phyloP scores from a whole-genome alignment of 495 filamentous ascomycete genomes.

The Penicillium pulvis region DNA sequence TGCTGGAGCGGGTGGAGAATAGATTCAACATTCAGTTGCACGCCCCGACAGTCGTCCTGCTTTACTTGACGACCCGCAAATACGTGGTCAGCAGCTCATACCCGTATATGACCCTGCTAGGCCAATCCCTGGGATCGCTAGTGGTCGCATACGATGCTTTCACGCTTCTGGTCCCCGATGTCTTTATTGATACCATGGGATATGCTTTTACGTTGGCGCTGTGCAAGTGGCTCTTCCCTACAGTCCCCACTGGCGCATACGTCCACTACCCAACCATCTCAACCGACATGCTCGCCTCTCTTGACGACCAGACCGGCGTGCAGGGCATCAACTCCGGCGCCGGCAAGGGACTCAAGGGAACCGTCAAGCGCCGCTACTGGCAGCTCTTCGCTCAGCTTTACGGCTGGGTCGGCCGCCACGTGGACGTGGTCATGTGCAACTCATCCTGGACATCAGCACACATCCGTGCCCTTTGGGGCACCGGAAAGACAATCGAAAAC shows the following conservation, averaged over 20 bases:
- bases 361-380: constrained; percentile 81
- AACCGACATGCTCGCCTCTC: constrained; percentile 91
- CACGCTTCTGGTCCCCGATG: constrained; percentile 83
- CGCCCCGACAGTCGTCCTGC: constrained; percentile 77
- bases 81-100: constrained; percentile 83
- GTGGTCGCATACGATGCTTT: constrained; percentile 93
- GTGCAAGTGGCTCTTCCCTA: constrained; percentile 77
- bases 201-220: constrained; percentile 89
- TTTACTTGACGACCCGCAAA: constrained; percentile 85
- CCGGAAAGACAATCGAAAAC: constrained; percentile 25
- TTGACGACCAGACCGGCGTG: constrained; percentile 64
- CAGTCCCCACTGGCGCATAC: constrained; percentile 86
- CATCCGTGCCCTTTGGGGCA: constrained; percentile 77
- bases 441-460: constrained; percentile 90
- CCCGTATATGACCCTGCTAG: constrained; percentile 91
- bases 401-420: constrained; percentile 71
- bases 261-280: constrained; percentile 98
- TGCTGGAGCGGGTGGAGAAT: constrained; percentile 77
- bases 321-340: constrained; percentile 83
- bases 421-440: constrained; percentile 96
- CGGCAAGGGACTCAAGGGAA: constrained; percentile 67
- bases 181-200: constrained; percentile 98
- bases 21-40: constrained; percentile 94
- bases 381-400: constrained; percentile 79
- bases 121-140: constrained; percentile 86